Evolutionary conservation across 2,329 filamentous ascomycete species (phyloP), one percentile per base, ranked within the genome.

Genomic region (Onygenales sp.): DNA sequence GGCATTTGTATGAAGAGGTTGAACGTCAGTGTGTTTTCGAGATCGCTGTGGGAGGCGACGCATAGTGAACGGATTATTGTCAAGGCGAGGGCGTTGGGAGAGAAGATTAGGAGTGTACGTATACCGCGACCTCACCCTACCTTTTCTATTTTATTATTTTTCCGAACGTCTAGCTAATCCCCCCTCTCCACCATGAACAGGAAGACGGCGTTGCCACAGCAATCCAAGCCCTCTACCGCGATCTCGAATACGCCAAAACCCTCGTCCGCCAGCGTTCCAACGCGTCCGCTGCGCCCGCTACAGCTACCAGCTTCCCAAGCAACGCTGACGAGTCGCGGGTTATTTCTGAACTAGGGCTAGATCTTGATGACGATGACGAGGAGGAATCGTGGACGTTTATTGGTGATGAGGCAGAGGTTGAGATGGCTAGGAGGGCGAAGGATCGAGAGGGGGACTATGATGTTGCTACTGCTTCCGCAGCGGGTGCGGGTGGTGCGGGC

Each of bases 341-440:
- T 39, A 42, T 41, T 39, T 41, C 47, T 6, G 36, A 41, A 11
- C 31, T 31, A 3, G 11, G 36, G 6, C 47, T 41, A 10, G 33
- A 48, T 48, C 33, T 27, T 5, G 68, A 67, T 44, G 35, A 7
- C 13, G 75, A 68, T 43, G 69, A 80, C 41, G 76, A 81, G 57
- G 84, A 88, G 63, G 89, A 94, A 66, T 88, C 85, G 65, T 97
- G 91, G 92, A 96, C 91, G 0, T 89, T 96, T 69, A 80, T 96
- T 17, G 89, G 88, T 33, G 78, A 81, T 35, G 78, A 80, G 42
- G 73, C 69, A 21, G 79, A 80, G 5, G 7, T 17, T 7, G 47
- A 49, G 14, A 32, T 43, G 45, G 50, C 32, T 43, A 59, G 10
- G 57, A 59, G 36, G 52, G 53, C 33, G 53, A 55, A 38, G 51